These are phyloP conservation scores for Suhomyces anneliseae DNA, from an alignment of 1,139 yeast species.

Conservation along the genomic window DNA sequence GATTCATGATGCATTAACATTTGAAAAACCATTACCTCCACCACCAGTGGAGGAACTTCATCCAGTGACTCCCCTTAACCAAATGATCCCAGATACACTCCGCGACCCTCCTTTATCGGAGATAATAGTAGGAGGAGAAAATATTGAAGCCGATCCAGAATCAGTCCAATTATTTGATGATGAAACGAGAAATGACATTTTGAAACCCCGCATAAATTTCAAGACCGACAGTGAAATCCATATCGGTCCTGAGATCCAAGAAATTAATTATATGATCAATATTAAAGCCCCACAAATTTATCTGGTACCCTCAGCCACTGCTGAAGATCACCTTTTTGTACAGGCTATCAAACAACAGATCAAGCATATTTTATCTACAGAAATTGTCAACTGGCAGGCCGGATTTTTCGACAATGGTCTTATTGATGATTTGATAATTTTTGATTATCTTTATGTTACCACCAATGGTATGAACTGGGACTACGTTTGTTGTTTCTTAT, in stretches of 20 bases:
- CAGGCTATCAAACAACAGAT: slow-evolving; percentile 2
- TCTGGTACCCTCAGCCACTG: neutral
- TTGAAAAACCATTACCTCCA: slow-evolving; percentile 13
- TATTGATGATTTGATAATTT: slow-evolving; percentile 30
- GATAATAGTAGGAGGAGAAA: neutral
- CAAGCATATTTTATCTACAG: slow-evolving; percentile 4
- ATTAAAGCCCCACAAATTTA: slow-evolving; percentile 29
- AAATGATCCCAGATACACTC: slow-evolving; percentile 27
- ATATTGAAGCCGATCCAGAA: slow-evolving; percentile 1
- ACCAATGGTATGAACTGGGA: slow-evolving; percentile 41
- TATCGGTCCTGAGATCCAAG: slow-evolving; percentile 4
- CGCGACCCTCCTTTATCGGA: slow-evolving; percentile 13
- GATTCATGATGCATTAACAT: slow-evolving; percentile 8
- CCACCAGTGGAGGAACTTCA: slow-evolving; percentile 5
- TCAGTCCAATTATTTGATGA: neutral
- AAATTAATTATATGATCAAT: slow-evolving; percentile 24
- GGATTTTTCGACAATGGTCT: slow-evolving; percentile 15
- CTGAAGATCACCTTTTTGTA: slow-evolving; percentile 1
- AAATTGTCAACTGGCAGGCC: slow-evolving; percentile 10
- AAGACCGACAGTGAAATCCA: slow-evolving; percentile 14
- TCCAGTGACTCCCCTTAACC: slow-evolving; percentile 28
- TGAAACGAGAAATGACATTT: slow-evolving; percentile 11
- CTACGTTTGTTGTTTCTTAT: slow-evolving; percentile 36
- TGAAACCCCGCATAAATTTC: slow-evolving; percentile 22
- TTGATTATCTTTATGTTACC: slow-evolving; percentile 45